Base-by-base conservation (phyloP, 1,139 yeast species). In the Torulaspora pretoriensis region DNA sequence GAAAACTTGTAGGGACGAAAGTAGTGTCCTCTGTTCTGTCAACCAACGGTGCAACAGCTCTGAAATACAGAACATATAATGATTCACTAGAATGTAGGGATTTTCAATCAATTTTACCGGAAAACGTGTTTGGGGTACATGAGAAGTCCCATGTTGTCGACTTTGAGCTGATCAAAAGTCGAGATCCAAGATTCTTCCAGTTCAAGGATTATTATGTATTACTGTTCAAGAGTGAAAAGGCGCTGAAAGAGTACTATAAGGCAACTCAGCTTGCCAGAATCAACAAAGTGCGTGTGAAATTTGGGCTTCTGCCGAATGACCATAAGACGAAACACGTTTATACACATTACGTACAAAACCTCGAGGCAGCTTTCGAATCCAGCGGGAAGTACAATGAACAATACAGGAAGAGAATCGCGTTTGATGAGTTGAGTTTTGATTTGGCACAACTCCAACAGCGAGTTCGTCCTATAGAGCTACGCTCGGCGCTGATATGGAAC, bases 171-270 rank as follows among this genome's bases (percentile, higher is more conserved):
- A 37, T 56, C 16, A 58, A 54, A 38, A 43, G 47, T 16, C 52
- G 65, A 40, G 65, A 63, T 38, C 60, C 63, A 2, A 51, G 51
- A 35, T 61, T 51, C 42, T 60, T 63, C 43, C 60, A 55, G 42
- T 63, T 63, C 41, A 50, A 50, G 27, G 63, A 62, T 42, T 46
- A 50, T 19, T 63, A 62, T 34, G 44, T 51, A n/a, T 46, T 62
- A 8, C 26, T 53, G 13, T 63, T 63, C 42, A 42, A 48, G n/a
- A 46, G 52, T 27, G 39, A 39, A 28, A 47, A 45, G 24, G 42
- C 44, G 8, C 29, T 59, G 49, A 38, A 44, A 2, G 41, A 39
- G 5, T 61, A 52, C 43, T 29, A 42, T 6, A 40, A 45, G n/a
- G 25, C 42, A 4, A 51, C 62, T 3, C 40, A 39, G 39, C 26